These are phyloP conservation scores for Calonectria leucothoes DNA, from an alignment of 2,329 filamentous ascomycete genomes.

Conservation along the genomic window DNA sequence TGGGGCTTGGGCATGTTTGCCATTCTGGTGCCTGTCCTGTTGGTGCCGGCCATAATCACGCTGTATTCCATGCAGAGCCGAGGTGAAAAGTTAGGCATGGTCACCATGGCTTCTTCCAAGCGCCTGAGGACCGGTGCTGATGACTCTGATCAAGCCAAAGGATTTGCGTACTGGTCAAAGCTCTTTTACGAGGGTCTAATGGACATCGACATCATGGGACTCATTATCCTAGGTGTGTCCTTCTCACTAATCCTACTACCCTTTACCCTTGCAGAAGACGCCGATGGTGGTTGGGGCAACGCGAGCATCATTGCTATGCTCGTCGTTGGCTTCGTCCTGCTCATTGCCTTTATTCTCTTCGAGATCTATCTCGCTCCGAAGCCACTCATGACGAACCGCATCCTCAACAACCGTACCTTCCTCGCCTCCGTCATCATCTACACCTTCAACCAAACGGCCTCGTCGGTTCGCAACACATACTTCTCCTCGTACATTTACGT, in stretches of 20 bases:
- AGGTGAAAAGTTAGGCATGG: neutral
- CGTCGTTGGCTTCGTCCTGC: neutral
- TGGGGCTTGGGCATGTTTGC: constrained; percentile 74
- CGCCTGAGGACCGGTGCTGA: neutral
- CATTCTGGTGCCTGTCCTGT: constrained; percentile 69
- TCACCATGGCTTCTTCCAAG: neutral
- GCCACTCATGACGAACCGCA: neutral
- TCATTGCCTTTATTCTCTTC: neutral
- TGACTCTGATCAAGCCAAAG: neutral
- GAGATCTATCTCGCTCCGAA: neutral
- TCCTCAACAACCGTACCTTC: neutral
- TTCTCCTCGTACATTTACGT: constrained; percentile 53
- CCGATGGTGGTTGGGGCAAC: neutral
- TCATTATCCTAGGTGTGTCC: neutral
- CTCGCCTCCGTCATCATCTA: constrained; percentile 42
- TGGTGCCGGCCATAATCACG: constrained; percentile 35
- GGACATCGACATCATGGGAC: neutral
- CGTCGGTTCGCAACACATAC: constrained; percentile 50
- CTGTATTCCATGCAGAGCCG: neutral
- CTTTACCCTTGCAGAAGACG: neutral
- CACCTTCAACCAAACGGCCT: constrained; percentile 50
- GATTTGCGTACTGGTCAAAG: neutral
- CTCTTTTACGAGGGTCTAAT: neutral
- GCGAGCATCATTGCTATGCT: neutral
- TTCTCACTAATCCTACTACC: neutral